Evolutionary conservation across 495 filamentous ascomycete species (phyloP).

Genomic region (Antarctomyces pellizariae): DNA sequence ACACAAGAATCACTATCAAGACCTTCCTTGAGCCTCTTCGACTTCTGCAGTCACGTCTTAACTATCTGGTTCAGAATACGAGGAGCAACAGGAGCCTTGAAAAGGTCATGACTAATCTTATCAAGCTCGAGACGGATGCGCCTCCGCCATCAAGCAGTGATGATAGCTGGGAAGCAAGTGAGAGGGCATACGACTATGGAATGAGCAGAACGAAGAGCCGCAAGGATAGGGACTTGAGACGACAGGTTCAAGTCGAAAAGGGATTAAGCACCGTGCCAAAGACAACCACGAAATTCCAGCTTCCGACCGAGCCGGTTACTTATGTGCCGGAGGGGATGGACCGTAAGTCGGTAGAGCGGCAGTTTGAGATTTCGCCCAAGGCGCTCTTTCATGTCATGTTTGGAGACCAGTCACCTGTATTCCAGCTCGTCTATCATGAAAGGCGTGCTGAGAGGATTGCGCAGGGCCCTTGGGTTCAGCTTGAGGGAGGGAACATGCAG

Average conservation of each 20-base stretch:
- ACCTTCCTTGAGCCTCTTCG: conserved; percentile 74
- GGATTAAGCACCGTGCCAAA: conserved; percentile 26
- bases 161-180: conserved; percentile 74
- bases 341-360: conserved; percentile 39
- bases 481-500: conserved; percentile 41
- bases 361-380: conserved; percentile 75
- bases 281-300: conserved; percentile 50
- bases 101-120: conserved; percentile 36
- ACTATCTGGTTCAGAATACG: conserved; percentile 58
- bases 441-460: conserved; percentile 53
- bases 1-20: conserved; percentile 61
- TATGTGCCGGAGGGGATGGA: conserved; percentile 70
- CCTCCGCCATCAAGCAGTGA: conserved; percentile 44
- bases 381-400: conserved; percentile 90
- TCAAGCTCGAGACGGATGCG: conserved; percentile 24
- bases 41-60: conserved; percentile 60
- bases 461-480: conserved; percentile 65
- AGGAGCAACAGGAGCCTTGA: conserved; percentile 39
- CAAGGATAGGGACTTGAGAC: conserved; percentile 28
- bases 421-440: conserved; percentile 76
- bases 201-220: conserved; percentile 21
- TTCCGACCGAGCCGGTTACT: conserved; percentile 59
- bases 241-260: conserved; percentile 37
- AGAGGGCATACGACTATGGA: conserved; percentile 36
- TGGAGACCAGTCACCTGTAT: conserved; percentile 83